Evolutionary conservation across 2,329 filamentous ascomycete species (phyloP).

Genomic region (Penicillium sp.): DNA sequence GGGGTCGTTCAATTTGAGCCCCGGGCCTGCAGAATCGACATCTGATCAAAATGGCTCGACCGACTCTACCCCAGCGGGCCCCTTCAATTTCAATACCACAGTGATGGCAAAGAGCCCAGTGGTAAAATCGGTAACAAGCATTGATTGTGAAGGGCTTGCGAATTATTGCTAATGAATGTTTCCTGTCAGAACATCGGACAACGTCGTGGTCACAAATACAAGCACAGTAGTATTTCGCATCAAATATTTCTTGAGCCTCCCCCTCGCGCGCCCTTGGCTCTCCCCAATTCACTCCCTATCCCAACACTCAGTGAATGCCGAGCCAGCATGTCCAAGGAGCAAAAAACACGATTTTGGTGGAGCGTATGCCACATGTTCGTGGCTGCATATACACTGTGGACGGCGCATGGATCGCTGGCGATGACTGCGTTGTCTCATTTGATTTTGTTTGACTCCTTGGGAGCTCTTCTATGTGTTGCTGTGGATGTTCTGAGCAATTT

Average conservation of each 20-base stretch:
- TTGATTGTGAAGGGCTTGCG: neutral
- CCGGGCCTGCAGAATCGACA: constrained; percentile 26
- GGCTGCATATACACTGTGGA: constrained; percentile 82
- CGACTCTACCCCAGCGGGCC: constrained; percentile 47
- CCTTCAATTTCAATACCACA: constrained; percentile 94
- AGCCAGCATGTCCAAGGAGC: constrained; percentile 84
- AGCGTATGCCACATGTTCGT: constrained; percentile 84
- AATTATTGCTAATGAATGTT: constrained; percentile 22
- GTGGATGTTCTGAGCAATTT: constrained; percentile 96
- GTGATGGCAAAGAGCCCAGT: constrained; percentile 72
- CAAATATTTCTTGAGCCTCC: constrained; percentile 96
- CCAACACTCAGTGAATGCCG: constrained; percentile 87
- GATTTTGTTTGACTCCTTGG: constrained; percentile 92
- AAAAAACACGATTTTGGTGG: constrained; percentile 82
- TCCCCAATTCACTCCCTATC: constrained; percentile 88
- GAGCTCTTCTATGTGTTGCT: constrained; percentile 83
- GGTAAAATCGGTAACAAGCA: constrained; percentile 65
- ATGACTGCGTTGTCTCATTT: constrained; percentile 91
- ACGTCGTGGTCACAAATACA: constrained; percentile 93
- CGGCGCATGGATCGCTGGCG: constrained; percentile 79
- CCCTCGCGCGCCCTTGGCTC: constrained; percentile 77
- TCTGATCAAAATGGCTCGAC: constrained; percentile 28
- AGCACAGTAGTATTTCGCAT: constrained; percentile 93
- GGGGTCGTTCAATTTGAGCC: constrained; percentile 36
- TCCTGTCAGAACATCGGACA: constrained; percentile 75